phyloP scores from a whole-genome alignment of 169 alveolate species.

The Eimeria sp. region DNA sequence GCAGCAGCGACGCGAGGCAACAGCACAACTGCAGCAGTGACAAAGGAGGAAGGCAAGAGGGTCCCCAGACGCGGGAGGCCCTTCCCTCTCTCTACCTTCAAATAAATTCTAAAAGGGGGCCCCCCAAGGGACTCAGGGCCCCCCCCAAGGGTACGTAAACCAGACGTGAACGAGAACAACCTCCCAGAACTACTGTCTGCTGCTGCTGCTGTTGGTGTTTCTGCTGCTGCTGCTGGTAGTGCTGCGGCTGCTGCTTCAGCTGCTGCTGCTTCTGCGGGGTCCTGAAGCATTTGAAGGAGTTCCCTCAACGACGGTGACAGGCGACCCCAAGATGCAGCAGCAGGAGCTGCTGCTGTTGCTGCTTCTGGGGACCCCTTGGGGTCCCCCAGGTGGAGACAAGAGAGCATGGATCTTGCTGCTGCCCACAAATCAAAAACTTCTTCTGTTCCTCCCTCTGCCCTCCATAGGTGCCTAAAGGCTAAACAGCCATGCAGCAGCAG shows the following conservation, averaged over 20 bases:
- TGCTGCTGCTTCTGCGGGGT: background rate
- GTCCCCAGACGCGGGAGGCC: constrained; percentile 40
- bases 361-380: constrained; percentile 26
- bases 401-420: background rate
- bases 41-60: constrained; percentile 35
- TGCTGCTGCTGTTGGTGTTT: background rate
- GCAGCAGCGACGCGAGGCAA: constrained; percentile 12
- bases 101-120: background rate
- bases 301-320: constrained; percentile 5
- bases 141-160: background rate
- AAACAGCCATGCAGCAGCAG: constrained; percentile 49
- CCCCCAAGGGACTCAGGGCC: background rate
- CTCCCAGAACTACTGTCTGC: background rate
- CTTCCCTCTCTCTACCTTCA: background rate
- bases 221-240: background rate
- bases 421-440: constrained; percentile 13
- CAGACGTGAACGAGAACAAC: background rate
- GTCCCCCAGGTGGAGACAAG: constrained; percentile 26
- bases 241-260: constrained; percentile 16
- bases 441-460: background rate
- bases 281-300: background rate
- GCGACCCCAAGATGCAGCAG: background rate
- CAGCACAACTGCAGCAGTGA: constrained; percentile 24
- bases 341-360: constrained; percentile 43
- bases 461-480: constrained; percentile 38